These are phyloP conservation scores for Sphaerulina populicola DNA, from an alignment of 2,329 filamentous ascomycete species.

Conservation along the genomic window DNA sequence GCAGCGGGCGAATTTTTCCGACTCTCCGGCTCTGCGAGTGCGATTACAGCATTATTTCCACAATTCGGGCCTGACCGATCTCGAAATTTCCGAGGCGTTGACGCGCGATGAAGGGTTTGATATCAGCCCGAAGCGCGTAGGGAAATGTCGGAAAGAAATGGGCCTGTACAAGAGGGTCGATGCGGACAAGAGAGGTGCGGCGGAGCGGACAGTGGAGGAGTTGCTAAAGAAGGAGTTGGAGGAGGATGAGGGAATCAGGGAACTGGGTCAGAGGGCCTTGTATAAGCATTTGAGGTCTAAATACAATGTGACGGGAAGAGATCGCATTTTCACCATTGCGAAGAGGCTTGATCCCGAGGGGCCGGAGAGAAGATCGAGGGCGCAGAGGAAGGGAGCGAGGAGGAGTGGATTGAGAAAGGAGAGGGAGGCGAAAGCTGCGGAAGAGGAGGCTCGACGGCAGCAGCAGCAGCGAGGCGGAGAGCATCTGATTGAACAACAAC, in stretches of 20 bases:
- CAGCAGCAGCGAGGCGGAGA: neutral
- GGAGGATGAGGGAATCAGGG: slow-evolving; percentile 1
- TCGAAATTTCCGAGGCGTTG: slow-evolving; percentile 1
- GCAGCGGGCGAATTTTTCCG: slow-evolving; percentile 7
- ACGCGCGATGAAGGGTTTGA: slow-evolving; percentile 5
- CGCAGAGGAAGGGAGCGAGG: slow-evolving; percentile 5
- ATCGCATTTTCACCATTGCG: slow-evolving; percentile 7
- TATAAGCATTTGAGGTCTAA: slow-evolving; percentile 8
- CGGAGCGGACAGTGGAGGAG: slow-evolving; percentile 5
- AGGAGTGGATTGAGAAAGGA: slow-evolving; percentile 8
- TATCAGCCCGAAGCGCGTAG: neutral
- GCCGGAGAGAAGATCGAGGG: slow-evolving; percentile 3
- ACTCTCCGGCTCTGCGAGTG: slow-evolving; percentile 8
- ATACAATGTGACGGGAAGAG: slow-evolving; percentile 8
- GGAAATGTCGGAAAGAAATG: slow-evolving; percentile 12
- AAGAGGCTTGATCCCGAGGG: slow-evolving; percentile 11
- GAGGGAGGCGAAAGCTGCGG: slow-evolving; percentile 1
- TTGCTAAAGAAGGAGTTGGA: slow-evolving; percentile 5
- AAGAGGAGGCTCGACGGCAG: neutral
- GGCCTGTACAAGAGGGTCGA: slow-evolving; percentile 9
- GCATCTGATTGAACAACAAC: neutral
- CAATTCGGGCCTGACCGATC: slow-evolving; percentile 4
- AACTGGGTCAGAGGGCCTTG: slow-evolving; percentile 6
- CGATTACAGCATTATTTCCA: slow-evolving; percentile 10
- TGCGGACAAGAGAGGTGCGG: neutral